Base-by-base conservation (phyloP, 768 basidiomycete genomes). In the Mycena pura region DNA sequence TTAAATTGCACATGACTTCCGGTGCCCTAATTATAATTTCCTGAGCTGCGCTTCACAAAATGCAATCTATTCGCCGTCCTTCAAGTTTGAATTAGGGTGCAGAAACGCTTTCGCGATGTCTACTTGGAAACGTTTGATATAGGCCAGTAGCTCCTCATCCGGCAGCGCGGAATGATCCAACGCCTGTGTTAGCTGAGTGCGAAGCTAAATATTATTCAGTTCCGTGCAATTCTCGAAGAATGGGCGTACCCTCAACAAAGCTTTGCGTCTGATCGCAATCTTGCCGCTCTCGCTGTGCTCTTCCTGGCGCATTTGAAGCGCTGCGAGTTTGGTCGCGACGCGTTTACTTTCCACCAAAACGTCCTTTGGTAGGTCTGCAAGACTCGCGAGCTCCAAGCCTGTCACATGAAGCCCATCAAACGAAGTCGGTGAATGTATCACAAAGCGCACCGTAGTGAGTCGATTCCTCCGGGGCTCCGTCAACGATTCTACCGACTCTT, bases 321-420 rank as follows among this genome's bases (percentile, higher is more conserved):
- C 83, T 4, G 81, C 75, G 10, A 97, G 82, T 9, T 74, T 77
- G 14, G 80, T 78, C 3, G 93, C 85, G 0, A 92, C 85, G 55
- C 84, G 78, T 59, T 76, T 82, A 6, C 84, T 88, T 72, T 91
- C 87, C 5, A 68, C 63, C 39, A 95, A 72, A 13, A 96, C 86
- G 45, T 91, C 84, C 0, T 72, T 63, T 0, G 96, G 96, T 0
- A 99, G 79, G 69, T 95, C 93, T 1, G 94, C 95, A 6, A 96
- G 82, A 45, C 86, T 85, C 13, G 96, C 95, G 25, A 98, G 84
- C 66, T 97, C 92, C 11, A 99, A 78, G 3, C 96, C 96, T 96
- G n/a, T n/a, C n/a, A 63, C 22, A 32, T 27, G 10, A 32, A 15
- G 19, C 21, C n/a, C 25, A 22, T 53, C n/a, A 24, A 54, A 4